A percentile compares a stretch with the other conserved stretches of the same genome.
These are phyloP conservation scores for Pythium dissimile DNA, from an alignment of 352 stramenopile species.

Conservation along the genomic window DNA sequence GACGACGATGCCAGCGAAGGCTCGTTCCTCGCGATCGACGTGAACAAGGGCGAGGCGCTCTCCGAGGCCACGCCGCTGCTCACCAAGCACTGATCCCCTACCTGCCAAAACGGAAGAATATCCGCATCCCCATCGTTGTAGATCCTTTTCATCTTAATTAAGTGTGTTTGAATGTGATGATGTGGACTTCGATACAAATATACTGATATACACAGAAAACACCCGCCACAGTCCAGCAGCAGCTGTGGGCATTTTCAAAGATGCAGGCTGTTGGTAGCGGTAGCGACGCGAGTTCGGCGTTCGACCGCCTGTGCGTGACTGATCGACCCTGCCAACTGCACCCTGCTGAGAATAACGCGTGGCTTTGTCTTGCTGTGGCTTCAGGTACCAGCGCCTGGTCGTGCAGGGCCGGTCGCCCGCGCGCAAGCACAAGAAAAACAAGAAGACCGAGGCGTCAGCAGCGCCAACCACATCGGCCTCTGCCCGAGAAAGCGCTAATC, in stretches of 20 bases:
- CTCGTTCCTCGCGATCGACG: constrained; percentile 13
- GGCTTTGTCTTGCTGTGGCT: not conserved
- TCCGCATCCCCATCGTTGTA: too few relatives aligned
- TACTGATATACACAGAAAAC: too few relatives aligned
- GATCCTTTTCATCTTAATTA: too few relatives aligned
- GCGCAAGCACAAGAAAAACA: constrained; percentile 6
- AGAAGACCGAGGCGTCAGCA: not conserved
- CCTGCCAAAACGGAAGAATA: too few relatives aligned
- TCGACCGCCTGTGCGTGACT: constrained; percentile 15
- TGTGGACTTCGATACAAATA: too few relatives aligned
- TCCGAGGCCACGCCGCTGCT: constrained; percentile 13
- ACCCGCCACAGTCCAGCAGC: too few relatives aligned
- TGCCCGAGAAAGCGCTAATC: not conserved
- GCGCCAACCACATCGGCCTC: not conserved
- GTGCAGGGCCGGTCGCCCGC: not conserved
- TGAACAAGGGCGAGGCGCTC: constrained; percentile 5
- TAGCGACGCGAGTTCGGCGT: constrained; percentile 1
- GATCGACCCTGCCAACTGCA: too few relatives aligned
- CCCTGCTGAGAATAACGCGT: not conserved
- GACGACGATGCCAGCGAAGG: constrained; percentile 7
- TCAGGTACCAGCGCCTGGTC: constrained; percentile 13
- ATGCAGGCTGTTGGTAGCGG: too few relatives aligned
- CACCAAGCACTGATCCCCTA: constrained; percentile 10
- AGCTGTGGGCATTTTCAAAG: too few relatives aligned
- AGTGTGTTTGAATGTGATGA: too few relatives aligned